Conservation (phyloP, 495 filamentous ascomycete genomes). For the Thermothielavioides terrestris region DNA sequence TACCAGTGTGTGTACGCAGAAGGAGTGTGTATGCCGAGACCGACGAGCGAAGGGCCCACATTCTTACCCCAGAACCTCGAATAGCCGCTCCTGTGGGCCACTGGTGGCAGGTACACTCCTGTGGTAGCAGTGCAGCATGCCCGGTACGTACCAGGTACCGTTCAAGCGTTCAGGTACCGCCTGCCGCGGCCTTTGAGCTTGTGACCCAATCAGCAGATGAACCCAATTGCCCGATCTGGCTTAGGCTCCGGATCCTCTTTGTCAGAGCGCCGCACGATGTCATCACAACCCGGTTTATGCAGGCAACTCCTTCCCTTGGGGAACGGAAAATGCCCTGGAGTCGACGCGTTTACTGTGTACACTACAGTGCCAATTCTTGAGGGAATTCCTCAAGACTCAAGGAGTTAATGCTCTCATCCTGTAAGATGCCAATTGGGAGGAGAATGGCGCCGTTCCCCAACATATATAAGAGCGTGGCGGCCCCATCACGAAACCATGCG, state of each 20-base stretch:
- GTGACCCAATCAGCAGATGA: constrained; percentile 30
- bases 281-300: constrained; percentile 22
- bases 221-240: constrained; percentile 18
- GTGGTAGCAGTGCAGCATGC: background rate
- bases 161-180: constrained; percentile 23
- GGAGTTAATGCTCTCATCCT: constrained; percentile 7
- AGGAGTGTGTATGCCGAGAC: too few species aligned
- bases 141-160: constrained; percentile 8
- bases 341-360: too few species aligned
- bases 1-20: too few species aligned
- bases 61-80: constrained; percentile 22
- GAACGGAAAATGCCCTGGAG: constrained; percentile 7
- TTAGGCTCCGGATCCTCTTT: constrained; percentile 20
- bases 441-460: background rate
- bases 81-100: constrained; percentile 21
- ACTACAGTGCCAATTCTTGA: constrained; percentile 6
- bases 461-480: constrained; percentile 15
- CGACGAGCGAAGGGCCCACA: constrained; percentile 1
- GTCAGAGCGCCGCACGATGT: constrained; percentile 20
- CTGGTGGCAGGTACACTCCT: constrained; percentile 11
- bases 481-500: background rate
- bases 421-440: background rate
- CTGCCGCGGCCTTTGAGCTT: too few species aligned
- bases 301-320: constrained; percentile 13
- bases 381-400: background rate